phyloP scores from a whole-genome alignment of 805 yeast species.

The Myxozyma nipponensis region DNA sequence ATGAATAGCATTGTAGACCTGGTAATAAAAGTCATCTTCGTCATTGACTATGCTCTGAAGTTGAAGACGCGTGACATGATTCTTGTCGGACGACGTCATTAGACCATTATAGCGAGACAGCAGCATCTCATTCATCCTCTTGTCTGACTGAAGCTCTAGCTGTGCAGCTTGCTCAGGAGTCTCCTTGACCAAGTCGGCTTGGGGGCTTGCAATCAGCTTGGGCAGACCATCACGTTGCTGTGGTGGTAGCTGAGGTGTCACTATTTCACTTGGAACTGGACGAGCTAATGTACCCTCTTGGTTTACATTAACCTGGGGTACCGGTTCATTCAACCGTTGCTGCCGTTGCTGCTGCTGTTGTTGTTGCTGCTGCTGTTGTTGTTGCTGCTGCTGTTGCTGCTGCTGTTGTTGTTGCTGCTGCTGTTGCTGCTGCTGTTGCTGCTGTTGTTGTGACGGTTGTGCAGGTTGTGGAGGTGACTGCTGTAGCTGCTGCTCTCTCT shows the following conservation, averaged over 20 bases:
- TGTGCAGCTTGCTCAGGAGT: conserved; percentile 1
- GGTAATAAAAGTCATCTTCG: conserved; percentile 95
- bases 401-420: conserved; percentile 7
- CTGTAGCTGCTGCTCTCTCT: neutral
- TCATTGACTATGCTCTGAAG: conserved; percentile 93
- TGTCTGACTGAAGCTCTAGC: too few species aligned
- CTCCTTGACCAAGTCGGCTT: neutral
- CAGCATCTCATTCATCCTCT: conserved; percentile 11
- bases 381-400: neutral
- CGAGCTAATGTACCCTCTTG: too few species aligned
- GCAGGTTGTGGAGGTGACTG: conserved; percentile 31
- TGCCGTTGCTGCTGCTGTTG: conserved; percentile 7
- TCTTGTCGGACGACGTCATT: conserved; percentile 96
- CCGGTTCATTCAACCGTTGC: conserved; percentile 17
- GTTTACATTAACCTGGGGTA: too few species aligned
- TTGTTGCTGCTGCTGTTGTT: conserved; percentile 3
- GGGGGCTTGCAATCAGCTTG: neutral
- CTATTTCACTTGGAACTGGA: too few species aligned
- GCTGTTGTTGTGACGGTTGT: conserved; percentile 9
- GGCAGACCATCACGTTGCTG: conserved; percentile 8
- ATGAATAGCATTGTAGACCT: conserved; percentile 77
- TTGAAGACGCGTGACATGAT: conserved; percentile 90
- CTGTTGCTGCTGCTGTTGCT: conserved; percentile 7
- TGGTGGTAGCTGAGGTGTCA: too few species aligned
- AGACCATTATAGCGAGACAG: conserved; percentile 79